These are phyloP conservation scores for Nothophoma quercina DNA, from an alignment of 2,329 filamentous ascomycete species.

Conservation along the genomic window DNA sequence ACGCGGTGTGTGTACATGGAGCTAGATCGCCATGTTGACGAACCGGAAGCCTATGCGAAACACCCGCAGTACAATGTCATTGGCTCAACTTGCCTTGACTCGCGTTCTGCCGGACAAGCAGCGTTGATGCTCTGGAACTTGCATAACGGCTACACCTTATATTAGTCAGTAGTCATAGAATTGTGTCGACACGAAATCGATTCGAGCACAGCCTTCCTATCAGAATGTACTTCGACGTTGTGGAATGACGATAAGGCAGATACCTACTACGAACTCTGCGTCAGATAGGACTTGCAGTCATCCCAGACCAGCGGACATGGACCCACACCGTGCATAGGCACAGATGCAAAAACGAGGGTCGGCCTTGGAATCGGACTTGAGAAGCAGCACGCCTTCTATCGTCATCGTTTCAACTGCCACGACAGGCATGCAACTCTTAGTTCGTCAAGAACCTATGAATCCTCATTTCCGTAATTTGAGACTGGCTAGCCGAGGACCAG, in stretches of 20 bases:
- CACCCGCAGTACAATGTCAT: conserved; percentile 22
- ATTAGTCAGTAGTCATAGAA: conserved; percentile 32
- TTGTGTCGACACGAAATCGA: conserved; percentile 28
- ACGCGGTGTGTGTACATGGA: conserved; percentile 39
- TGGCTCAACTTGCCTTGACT: conserved; percentile 29
- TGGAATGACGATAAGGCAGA: conserved; percentile 51
- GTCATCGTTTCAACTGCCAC: neutral
- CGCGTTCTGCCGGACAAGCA: conserved; percentile 45
- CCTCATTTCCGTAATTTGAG: too few relatives aligned
- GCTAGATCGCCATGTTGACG: conserved; percentile 45
- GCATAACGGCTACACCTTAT: conserved; percentile 28
- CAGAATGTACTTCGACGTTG: conserved; percentile 32
- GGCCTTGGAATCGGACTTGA: conserved; percentile 39
- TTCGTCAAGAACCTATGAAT: neutral
- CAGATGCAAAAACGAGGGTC: conserved; percentile 39
- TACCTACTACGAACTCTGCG: conserved; percentile 30
- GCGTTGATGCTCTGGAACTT: conserved; percentile 32
- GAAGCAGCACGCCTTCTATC: conserved; percentile 3
- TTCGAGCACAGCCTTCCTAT: conserved; percentile 36
- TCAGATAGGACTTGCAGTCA: conserved; percentile 31
- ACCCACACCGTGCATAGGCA: conserved; percentile 31
- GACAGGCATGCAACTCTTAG: neutral
- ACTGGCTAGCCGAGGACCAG: neutral
- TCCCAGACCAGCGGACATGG: conserved; percentile 22
- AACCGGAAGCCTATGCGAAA: conserved; percentile 19